Evolutionary conservation across 208 protist genomes (phyloP).

Genomic region (Wallacemonas sp.): DNA sequence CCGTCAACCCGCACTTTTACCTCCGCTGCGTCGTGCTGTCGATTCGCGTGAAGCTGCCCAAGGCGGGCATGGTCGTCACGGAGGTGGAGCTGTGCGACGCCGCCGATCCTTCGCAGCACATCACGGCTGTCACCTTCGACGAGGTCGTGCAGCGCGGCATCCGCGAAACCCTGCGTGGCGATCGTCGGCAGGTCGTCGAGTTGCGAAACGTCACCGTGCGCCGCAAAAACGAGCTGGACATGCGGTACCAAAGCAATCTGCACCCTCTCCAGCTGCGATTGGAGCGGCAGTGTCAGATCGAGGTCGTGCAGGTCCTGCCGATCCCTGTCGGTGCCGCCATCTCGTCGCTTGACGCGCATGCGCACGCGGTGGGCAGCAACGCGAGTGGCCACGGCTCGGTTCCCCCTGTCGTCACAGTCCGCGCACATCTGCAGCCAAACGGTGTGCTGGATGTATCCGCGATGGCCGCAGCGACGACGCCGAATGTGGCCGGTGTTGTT

Average conservation of each 20-base stretch:
- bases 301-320: slow-evolving; percentile 74
- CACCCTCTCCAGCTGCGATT: slow-evolving; percentile 78
- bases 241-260: slow-evolving; percentile 69
- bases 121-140: slow-evolving; percentile 83
- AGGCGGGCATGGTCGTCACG: slow-evolving; percentile 53
- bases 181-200: slow-evolving; percentile 77
- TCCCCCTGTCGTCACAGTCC: slow-evolving; percentile 45
- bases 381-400: background rate
- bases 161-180: slow-evolving; percentile 59
- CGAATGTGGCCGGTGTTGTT: slow-evolving; percentile 11
- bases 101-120: slow-evolving; percentile 54
- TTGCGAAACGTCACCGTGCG: slow-evolving; percentile 67
- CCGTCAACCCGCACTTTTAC: slow-evolving; percentile 49
- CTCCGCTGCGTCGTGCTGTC: slow-evolving; percentile 68
- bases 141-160: slow-evolving; percentile 62
- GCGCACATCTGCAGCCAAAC: slow-evolving; percentile 35
- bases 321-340: slow-evolving; percentile 20
- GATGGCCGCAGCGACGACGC: slow-evolving; percentile 18
- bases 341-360: too few relatives aligned
- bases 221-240: slow-evolving; percentile 71
- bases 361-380: background rate
- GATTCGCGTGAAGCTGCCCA: slow-evolving; percentile 67
- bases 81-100: slow-evolving; percentile 80
- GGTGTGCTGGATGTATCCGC: slow-evolving; percentile 68
- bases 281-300: slow-evolving; percentile 59